Base-by-base conservation (phyloP, 2,329 filamentous ascomycete genomes). In the Cercospora zeae-maydis region DNA sequence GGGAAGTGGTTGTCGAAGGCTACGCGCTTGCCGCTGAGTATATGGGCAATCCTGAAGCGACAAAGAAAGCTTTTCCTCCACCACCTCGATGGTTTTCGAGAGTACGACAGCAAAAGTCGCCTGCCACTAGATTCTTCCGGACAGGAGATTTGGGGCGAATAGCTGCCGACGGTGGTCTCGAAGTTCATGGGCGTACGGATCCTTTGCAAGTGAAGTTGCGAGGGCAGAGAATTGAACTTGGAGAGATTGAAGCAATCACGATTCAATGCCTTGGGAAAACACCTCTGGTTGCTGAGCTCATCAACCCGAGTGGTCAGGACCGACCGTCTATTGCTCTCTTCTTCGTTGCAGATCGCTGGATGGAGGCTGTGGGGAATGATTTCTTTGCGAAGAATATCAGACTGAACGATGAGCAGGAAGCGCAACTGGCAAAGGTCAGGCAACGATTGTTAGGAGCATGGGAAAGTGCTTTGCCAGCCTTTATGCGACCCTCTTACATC, bases 211-310 rank as follows among this genome's bases (percentile, higher is more conserved):
- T 88, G 58, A 90, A 91, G 75, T 75, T 89, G 24, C 79, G 82
- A 6, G 89, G 89, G 24, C 87, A 85, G 67, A 78, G 87, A 60
- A 82, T 88, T 57, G 89, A 87, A 74, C 79, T 87, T 55, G 81
- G 78, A 11, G 82, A 81, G 71, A 81, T 81, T 61, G 83, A 78
- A 71, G 34, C 34, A 13, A 14, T 37, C 34, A 37, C 34, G 2
- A 37, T 37, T n/a, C 34, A 37, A 6, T 14, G 34, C 11, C 11
- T 37, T 2, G 34, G n/a, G 34, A 37, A 37, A 13, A 37, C 34
- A 6, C 34, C 34, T 2, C 34, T 37, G 10, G 34, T 37, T n/a
- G 34, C 34, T 37, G 34, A 37, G 6, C 34, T 37, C 34, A 37
- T 37, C n/a, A 10, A 37, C 13, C 34, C 34, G 10, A 37, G 13